Conservation (phyloP, 2,329 filamentous ascomycete genomes). For the Penicillium hesseltinei region DNA sequence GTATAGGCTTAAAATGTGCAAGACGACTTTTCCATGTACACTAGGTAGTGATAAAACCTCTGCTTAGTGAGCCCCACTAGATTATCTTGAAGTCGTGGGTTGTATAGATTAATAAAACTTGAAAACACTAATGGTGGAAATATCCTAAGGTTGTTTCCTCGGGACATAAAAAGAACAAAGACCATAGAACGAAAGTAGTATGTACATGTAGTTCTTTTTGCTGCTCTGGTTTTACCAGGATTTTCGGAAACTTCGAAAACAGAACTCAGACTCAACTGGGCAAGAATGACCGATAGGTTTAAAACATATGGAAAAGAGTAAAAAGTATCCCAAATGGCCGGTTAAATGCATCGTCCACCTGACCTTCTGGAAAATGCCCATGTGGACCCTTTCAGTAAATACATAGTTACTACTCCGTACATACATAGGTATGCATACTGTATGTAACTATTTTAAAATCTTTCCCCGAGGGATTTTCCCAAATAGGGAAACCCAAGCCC, state of each 20-base stretch:
- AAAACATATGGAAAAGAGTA: background rate
- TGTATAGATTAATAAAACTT: background rate
- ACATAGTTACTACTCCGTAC: too few species aligned
- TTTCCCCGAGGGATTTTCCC: background rate
- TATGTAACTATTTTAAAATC: background rate
- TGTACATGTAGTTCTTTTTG: background rate
- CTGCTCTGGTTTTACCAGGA: background rate
- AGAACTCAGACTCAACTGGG: background rate
- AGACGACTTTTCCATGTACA: too few species aligned
- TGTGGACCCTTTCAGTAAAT: background rate
- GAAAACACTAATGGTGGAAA: background rate
- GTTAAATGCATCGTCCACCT: background rate
- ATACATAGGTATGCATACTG: background rate
- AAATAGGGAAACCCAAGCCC: background rate
- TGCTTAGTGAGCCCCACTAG: background rate
- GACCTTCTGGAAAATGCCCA: background rate
- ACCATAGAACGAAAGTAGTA: background rate
- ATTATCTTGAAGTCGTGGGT: background rate
- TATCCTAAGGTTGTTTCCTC: background rate
- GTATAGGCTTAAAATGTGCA: too few species aligned
- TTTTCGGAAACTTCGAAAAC: background rate
- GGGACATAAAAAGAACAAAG: background rate
- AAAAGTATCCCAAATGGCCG: background rate
- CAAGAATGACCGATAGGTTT: background rate
- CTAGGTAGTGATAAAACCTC: background rate